Evolutionary conservation across 2,329 filamentous ascomycete genomes (phyloP), one percentile per base, ranked within the genome.

Genomic region (Triangularia verruculosa): DNA sequence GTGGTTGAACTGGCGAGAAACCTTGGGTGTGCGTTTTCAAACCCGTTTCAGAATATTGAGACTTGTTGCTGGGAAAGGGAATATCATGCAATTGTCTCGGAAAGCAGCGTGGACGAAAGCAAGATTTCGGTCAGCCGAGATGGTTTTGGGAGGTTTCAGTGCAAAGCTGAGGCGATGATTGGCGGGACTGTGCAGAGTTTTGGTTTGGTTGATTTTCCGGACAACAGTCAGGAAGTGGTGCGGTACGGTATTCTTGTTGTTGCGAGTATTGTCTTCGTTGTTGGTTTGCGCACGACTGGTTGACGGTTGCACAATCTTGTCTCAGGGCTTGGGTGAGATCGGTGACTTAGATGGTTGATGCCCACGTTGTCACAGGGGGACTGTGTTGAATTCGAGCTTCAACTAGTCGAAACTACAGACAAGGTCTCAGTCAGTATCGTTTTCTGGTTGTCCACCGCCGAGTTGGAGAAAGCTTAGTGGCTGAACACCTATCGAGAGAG

Each of bases 11-110:
- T 47, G 53, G 53, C 32, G 27, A 53, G 57, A 59, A 62, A 61
- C 60, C 61, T 63, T 61, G 61, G 61, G 56, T 54, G 22, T 57
- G 32, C 43, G 30, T 55, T 52, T 43, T 27, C 39, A 47, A 47
- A 47, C n/a, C 39, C 34, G 39, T 51, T 43, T 59, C 39, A 51
- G 25, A 52, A 30, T 24, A 6, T 43, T 59, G 57, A 59, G 27
- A 59, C 56, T 58, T 47, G 54, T n/a, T 57, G 54, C 54, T 57
- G 28, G 28, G 27, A 27, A 58, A 27, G 22, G 15, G 22, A 34
- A 43, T 58, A 58, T 47, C 32, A 43, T 32, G 34, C 24, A 43
- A 28, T 28, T 52, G 57, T 59, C 39, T 59, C 57, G 39, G 57
- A 43, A 52, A 20, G 6, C 57, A 43, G 24, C 57, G 34, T 30